Conservation (phyloP, 768 basidiomycete species). For the Leucosporidium creatinivorum region DNA sequence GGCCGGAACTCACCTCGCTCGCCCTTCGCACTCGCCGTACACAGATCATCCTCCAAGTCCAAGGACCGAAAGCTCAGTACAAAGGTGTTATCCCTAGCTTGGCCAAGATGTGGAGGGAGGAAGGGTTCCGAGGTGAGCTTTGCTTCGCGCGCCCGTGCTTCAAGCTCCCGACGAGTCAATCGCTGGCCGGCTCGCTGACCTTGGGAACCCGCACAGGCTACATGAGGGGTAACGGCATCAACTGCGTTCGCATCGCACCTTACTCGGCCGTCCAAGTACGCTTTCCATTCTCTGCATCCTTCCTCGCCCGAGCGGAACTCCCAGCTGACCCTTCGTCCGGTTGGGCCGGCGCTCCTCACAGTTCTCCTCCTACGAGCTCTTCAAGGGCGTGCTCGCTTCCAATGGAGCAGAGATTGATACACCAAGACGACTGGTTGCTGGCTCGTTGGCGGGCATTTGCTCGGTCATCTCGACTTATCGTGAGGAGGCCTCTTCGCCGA, state of each 20-base stretch:
- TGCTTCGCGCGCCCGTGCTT: background rate
- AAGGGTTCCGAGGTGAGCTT: conserved; percentile 57
- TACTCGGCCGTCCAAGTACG: conserved; percentile 50
- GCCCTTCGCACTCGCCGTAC: conserved; percentile 7
- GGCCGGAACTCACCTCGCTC: background rate
- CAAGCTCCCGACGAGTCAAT: too few relatives aligned
- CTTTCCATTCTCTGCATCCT: conserved; percentile 39
- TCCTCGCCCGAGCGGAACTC: background rate
- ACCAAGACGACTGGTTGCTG: conserved; percentile 71
- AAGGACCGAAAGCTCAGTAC: conserved; percentile 60
- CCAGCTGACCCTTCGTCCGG: background rate
- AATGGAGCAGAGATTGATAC: conserved; percentile 75
- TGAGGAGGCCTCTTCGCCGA: background rate
- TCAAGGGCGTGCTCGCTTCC: conserved; percentile 58
- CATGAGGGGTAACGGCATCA: conserved; percentile 79
- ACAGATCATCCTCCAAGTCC: conserved; percentile 39
- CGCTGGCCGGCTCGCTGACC: background rate
- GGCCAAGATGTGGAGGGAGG: conserved; percentile 83
- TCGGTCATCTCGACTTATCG: conserved; percentile 53
- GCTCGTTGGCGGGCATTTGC: conserved; percentile 86
- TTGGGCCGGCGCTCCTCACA: background rate
- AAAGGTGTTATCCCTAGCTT: conserved; percentile 77
- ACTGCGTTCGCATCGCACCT: conserved; percentile 85
- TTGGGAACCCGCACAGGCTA: conserved; percentile 50
- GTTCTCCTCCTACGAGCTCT: conserved; percentile 34